Base-by-base conservation (phyloP, 2,329 filamentous ascomycete genomes). In the Pestalotiopsis sp. region DNA sequence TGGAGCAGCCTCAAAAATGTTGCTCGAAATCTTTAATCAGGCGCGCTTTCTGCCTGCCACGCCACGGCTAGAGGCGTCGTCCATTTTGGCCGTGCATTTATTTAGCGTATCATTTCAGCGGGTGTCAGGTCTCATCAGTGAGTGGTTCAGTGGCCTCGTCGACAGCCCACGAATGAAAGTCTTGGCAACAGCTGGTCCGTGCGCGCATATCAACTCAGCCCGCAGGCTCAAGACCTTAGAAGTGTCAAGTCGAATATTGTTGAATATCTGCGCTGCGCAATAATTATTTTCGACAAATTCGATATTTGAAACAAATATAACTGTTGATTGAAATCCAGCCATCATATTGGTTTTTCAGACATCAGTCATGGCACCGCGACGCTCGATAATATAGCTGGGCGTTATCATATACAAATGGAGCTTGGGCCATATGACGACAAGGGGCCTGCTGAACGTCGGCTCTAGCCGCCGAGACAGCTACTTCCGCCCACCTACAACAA, bases 391-490 rank as follows among this genome's bases (percentile, higher is more conserved):
- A 5, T 36, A 36, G 31, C 31, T 36, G 31, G 31, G 31, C 31
- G 31, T 36, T 36, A 36, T 36, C 31, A 31, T n/a, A 12, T 23
- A 38, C 25, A 11, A 7, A 17, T 60, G 57, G 57, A 60, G 57
- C 57, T 60, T 60, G 57, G 57, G 57, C 57, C 57, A 60, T 52
- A 52, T 52, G 45, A 52, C 45, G 45, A 52, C 45, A 52, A n/a
- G 45, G 31, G 45, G 45, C 23, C 45, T 52, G 45, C n/a, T 52
- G 45, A 52, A n/a, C 17, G 11, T 52, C 45, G 45, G 17, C 20
- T 17, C 45, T n/a, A 20, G 45, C 45, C 45, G 17, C 7, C 14
- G 17, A n/a, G 45, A 5, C 45, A 52, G 20, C 23, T 23, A 27
- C 20, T 14, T 38, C 14, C 14, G 25, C 31, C 57, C 23, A 27